Evolutionary conservation across 345 rosid genomes (phyloP), one percentile per base, ranked within the genome.

Genomic region (Hibiscus tridactylites): DNA sequence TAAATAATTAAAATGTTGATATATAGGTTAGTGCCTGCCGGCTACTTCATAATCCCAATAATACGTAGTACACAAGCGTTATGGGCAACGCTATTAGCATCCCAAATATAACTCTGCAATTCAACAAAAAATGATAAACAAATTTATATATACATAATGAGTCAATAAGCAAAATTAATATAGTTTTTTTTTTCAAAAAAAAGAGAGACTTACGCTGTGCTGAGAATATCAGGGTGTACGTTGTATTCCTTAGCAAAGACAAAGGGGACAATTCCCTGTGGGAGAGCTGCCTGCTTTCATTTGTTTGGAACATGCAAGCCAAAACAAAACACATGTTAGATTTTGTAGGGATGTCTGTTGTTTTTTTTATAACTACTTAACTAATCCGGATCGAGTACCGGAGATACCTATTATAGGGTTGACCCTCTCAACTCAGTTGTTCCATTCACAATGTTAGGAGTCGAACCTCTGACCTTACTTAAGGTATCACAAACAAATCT

Each of bases 1-100:
- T 19, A 9, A 56, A 19, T 56, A 19, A 1, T 46, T 70, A 52
- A 54, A 29, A 63, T 52, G 8, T 53, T 9, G 75, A 52, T 24
- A 24, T 58, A 24, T 24, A 17, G 4, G 28, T 49, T 35, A 33
- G 62, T 26, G 62, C 54, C 44, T 31, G 8, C 8, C 5, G 24
- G 33, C 24, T 53, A 37, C 79, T 62, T 84, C 84, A 89, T 76
- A 95, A 56, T 28, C 96, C 99, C 86, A 95, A 33, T 59, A 91
- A 71, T 65, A 95, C 87, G 89, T 95, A 95, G 89, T 92, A 95
- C 64, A 91, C 83, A 13, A 95, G 92, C 1, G 99, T 92, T 76
- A 95, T 92, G 31, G 99, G 99, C 84, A 95, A 80, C 5, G 99
- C 99, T 54, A 95, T 86, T 67, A 95, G 81, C 99, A 95, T 95